phyloP scores from a whole-genome alignment of 2,329 filamentous ascomycete genomes.

The Pestalotiopsis sp. region DNA sequence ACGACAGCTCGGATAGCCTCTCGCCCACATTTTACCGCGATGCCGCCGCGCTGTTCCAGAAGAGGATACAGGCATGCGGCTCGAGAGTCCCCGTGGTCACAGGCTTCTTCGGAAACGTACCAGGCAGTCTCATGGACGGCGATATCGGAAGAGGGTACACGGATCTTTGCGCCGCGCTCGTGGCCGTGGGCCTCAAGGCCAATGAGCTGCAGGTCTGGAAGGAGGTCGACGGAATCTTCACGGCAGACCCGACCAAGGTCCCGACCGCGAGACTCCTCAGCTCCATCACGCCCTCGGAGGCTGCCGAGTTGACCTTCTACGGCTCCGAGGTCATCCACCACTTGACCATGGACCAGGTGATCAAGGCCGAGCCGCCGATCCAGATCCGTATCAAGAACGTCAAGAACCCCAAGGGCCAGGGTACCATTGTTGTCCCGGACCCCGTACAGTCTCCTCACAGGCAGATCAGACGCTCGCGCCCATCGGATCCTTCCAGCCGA shows the following conservation, averaged over 20 bases:
- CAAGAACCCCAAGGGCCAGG: slow-evolving; percentile 78
- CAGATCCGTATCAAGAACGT: slow-evolving; percentile 91
- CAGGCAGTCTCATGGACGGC: slow-evolving; percentile 83
- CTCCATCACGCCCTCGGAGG: slow-evolving; percentile 90
- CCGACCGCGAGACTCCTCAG: slow-evolving; percentile 89
- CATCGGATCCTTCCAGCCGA: slow-evolving; percentile 48
- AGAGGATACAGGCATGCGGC: slow-evolving; percentile 67
- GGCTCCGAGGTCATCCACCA: slow-evolving; percentile 98
- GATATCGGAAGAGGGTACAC: slow-evolving; percentile 96
- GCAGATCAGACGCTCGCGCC: slow-evolving; percentile 58
- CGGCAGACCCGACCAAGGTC: slow-evolving; percentile 79
- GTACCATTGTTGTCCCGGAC: slow-evolving; percentile 85
- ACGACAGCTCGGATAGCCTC: slow-evolving; percentile 60
- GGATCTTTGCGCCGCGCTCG: slow-evolving; percentile 89
- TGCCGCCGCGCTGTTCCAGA: slow-evolving; percentile 61
- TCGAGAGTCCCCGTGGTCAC: slow-evolving; percentile 78
- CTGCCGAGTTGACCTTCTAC: slow-evolving; percentile 93
- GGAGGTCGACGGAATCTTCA: slow-evolving; percentile 95
- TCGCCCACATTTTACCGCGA: slow-evolving; percentile 72
- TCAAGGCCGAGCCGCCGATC: slow-evolving; percentile 77
- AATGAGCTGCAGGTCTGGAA: slow-evolving; percentile 97
- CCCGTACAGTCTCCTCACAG: slow-evolving; percentile 54
- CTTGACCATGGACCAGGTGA: slow-evolving; percentile 96
- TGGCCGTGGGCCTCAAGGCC: slow-evolving; percentile 85
- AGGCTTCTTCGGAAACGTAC: slow-evolving; percentile 93